These are phyloP conservation scores for Penicillium aurantiogriseum DNA, from an alignment of 2,329 filamentous ascomycete genomes.

Conservation along the genomic window DNA sequence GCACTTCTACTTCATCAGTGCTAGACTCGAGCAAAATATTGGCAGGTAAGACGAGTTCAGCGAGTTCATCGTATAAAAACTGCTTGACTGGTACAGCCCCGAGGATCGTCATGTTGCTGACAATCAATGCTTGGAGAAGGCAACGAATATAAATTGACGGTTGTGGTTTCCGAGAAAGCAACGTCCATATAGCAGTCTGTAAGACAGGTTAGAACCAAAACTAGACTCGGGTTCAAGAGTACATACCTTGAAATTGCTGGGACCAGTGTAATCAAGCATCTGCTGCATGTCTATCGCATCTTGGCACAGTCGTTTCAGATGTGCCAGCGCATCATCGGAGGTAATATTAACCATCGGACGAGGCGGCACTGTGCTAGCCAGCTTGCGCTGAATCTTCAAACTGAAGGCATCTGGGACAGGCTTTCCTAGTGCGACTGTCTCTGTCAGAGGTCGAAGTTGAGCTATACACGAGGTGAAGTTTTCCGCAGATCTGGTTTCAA, in stretches of 20 bases:
- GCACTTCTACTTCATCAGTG: constrained; percentile 74
- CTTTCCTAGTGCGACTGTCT: constrained; percentile 61
- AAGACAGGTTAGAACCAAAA: constrained; percentile 4
- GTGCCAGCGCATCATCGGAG: constrained; percentile 67
- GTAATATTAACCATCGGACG: constrained; percentile 78
- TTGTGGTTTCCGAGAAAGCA: constrained; percentile 76
- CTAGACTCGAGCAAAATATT: constrained; percentile 67
- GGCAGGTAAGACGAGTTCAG: constrained; percentile 69
- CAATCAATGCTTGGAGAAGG: constrained; percentile 72
- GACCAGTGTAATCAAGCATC: constrained; percentile 65
- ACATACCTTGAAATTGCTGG: constrained; percentile 67
- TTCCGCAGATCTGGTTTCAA: constrained; percentile 31
- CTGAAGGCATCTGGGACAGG: constrained; percentile 79
- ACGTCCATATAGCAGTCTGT: constrained; percentile 70
- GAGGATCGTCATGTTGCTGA: constrained; percentile 68
- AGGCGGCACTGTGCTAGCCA: constrained; percentile 91
- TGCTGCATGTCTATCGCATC: constrained; percentile 69
- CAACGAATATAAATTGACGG: constrained; percentile 82
- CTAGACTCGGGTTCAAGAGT: background rate
- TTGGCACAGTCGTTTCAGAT: constrained; percentile 67
- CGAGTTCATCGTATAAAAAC: constrained; percentile 79
- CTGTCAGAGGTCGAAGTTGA: constrained; percentile 56
- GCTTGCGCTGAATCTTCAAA: constrained; percentile 80
- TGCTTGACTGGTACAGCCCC: constrained; percentile 68
- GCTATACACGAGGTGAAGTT: constrained; percentile 36